Conservation (phyloP, 2,329 filamentous ascomycete genomes). For the Aspergillus sergii region DNA sequence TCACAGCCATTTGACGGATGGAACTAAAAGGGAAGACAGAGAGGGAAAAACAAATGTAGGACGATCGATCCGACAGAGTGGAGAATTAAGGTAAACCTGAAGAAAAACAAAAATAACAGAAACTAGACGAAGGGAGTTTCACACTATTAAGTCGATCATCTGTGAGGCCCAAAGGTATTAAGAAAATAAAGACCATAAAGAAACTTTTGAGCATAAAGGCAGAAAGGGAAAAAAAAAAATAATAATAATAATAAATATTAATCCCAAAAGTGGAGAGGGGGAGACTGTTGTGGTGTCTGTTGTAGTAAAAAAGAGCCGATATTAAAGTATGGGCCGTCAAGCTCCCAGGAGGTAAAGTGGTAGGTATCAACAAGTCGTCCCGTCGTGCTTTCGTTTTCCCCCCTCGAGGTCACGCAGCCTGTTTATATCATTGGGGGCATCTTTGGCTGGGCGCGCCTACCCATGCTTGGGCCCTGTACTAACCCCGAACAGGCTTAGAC, state of each 20-base stretch:
- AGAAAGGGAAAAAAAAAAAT: too few species aligned
- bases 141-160: slow-evolving; percentile 6
- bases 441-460: slow-evolving; percentile 41
- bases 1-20: slow-evolving; percentile 24
- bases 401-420: slow-evolving; percentile 48
- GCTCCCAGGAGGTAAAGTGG: not conserved
- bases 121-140: slow-evolving; percentile 2
- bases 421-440: slow-evolving; percentile 51
- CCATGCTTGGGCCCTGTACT: slow-evolving; percentile 44
- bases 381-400: slow-evolving; percentile 14
- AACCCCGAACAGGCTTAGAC: slow-evolving; percentile 31
- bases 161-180: not conserved
- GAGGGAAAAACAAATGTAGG: slow-evolving; percentile 7
- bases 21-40: not conserved
- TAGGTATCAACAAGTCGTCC: slow-evolving; percentile 19
- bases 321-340: slow-evolving; percentile 4
- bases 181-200: not conserved
- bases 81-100: slow-evolving; percentile 14
- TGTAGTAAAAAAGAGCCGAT: not conserved
- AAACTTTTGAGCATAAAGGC: not conserved
- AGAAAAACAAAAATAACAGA: slow-evolving; percentile 17
- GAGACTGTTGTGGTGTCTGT: not conserved
- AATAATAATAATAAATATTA: not conserved
- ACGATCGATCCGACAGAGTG: slow-evolving; percentile 19
- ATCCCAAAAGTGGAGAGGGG: not conserved